phyloP scores from a whole-genome alignment of 2,329 filamentous ascomycete species.

The Exophiala aquamarina region DNA sequence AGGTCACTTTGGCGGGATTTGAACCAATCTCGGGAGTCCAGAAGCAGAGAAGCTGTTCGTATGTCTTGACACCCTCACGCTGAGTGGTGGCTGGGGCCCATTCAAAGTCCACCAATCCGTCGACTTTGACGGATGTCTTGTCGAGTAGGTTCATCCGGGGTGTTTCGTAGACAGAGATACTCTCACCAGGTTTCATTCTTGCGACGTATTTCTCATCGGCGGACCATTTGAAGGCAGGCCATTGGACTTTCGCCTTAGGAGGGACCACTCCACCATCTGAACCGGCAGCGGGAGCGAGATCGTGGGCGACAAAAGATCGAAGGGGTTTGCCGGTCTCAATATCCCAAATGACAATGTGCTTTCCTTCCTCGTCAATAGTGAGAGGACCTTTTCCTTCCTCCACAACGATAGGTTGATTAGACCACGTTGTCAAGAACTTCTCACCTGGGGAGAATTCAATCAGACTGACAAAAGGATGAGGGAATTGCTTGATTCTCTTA shows the following conservation, averaged over 20 bases:
- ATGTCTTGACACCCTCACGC: conserved; percentile 81
- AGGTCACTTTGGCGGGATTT: conserved; percentile 93
- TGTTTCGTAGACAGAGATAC: conserved; percentile 87
- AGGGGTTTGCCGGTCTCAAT: conserved; percentile 85
- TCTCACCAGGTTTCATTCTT: conserved; percentile 80
- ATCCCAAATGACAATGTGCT: conserved; percentile 99
- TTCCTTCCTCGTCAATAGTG: conserved; percentile 90
- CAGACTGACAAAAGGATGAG: conserved; percentile 92
- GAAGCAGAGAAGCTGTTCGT: conserved; percentile 96
- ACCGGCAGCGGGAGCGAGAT: conserved; percentile 60
- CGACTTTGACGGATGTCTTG: conserved; percentile 92
- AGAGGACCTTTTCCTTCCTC: conserved; percentile 84
- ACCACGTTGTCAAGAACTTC: conserved; percentile 95
- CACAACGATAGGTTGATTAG: conserved; percentile 86
- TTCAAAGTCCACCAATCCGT: conserved; percentile 96
- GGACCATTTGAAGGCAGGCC: conserved; percentile 99
- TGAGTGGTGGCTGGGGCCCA: conserved; percentile 85
- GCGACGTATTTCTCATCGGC: conserved; percentile 96
- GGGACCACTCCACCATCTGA: conserved; percentile 62
- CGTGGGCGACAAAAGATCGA: conserved; percentile 89
- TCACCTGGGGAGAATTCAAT: conserved; percentile 93
- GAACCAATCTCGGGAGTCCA: conserved; percentile 98
- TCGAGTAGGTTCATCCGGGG: conserved; percentile 87
- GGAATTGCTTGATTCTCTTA: conserved; percentile 87
- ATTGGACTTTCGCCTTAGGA: conserved; percentile 89